phyloP scores from a whole-genome alignment of 768 basidiomycete species.

The Hirschioporus abietinus region DNA sequence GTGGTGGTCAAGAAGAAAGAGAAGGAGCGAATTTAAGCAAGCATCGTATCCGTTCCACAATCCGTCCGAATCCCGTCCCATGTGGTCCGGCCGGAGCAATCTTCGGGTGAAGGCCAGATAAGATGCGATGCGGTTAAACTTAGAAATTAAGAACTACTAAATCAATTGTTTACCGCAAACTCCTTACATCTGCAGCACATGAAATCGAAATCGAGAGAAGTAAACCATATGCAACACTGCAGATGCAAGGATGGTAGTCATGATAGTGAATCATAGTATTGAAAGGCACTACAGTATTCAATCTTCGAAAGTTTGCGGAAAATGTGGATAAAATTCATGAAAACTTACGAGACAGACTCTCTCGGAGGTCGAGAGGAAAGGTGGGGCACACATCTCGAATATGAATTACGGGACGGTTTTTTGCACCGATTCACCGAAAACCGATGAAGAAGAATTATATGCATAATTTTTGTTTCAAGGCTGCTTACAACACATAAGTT shows the following conservation, averaged over 20 bases:
- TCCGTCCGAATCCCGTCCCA: background rate
- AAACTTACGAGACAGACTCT: too few relatives aligned
- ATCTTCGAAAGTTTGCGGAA: background rate
- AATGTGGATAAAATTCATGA: too few relatives aligned
- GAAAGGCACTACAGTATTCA: background rate
- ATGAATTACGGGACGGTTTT: background rate
- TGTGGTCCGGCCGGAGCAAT: conserved; percentile 1
- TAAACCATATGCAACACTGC: background rate
- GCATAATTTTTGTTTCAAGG: background rate
- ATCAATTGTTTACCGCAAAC: too few relatives aligned
- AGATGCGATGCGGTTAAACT: background rate
- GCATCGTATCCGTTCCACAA: background rate
- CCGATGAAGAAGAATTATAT: background rate
- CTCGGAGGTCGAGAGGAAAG: too few relatives aligned
- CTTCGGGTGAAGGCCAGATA: background rate
- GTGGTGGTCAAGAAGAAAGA: background rate
- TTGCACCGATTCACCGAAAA: background rate
- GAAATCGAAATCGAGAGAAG: background rate
- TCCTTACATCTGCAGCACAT: too few relatives aligned
- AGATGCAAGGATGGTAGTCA: background rate
- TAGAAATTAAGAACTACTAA: too few relatives aligned
- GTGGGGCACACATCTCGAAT: background rate
- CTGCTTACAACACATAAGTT: background rate
- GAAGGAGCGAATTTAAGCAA: background rate
- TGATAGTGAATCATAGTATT: background rate